phyloP scores from a whole-genome alignment of 192 early-diverging fungal species.

The Coemansia pectinata region DNA sequence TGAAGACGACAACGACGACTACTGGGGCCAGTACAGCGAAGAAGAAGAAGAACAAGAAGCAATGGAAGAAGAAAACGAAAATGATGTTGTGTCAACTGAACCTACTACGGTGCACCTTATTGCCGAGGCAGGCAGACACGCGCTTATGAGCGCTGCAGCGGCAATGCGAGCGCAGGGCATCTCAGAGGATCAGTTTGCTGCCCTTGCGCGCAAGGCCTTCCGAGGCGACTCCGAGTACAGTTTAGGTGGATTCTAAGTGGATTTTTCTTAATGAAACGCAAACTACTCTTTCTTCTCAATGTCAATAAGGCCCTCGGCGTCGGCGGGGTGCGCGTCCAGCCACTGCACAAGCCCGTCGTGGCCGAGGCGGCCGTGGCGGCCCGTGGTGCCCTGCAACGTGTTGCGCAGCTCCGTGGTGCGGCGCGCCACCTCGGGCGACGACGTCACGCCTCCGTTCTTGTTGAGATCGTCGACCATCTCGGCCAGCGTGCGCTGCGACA shows the following conservation, averaged over 20 bases:
- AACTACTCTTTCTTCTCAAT: neutral
- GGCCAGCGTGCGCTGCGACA: constrained; percentile 29
- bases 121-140: constrained; percentile 7
- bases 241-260: neutral
- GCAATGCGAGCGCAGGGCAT: constrained; percentile 20
- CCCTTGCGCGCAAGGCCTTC: constrained; percentile 7
- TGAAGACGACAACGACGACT: constrained; percentile 18
- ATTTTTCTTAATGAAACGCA: too few relatives aligned
- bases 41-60: constrained; percentile 9
- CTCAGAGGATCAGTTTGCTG: constrained; percentile 27
- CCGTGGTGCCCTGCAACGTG: constrained; percentile 41
- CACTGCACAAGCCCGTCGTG: constrained; percentile 65
- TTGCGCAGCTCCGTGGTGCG: constrained; percentile 40
- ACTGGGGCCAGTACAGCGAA: constrained; percentile 32
- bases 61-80: neutral
- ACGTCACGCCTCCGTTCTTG: constrained; percentile 21
- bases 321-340: constrained; percentile 32
- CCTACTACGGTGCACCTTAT: neutral
- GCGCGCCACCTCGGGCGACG: constrained; percentile 13
- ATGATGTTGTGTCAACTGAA: neutral
- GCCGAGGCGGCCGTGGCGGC: constrained; percentile 59
- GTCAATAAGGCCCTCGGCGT: constrained; percentile 10
- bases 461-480: constrained; percentile 38
- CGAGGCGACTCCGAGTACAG: neutral
- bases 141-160: constrained; percentile 26